These are phyloP conservation scores for Capsella rubella DNA, from an alignment of 441 rosid species.

Conservation along the genomic window DNA sequence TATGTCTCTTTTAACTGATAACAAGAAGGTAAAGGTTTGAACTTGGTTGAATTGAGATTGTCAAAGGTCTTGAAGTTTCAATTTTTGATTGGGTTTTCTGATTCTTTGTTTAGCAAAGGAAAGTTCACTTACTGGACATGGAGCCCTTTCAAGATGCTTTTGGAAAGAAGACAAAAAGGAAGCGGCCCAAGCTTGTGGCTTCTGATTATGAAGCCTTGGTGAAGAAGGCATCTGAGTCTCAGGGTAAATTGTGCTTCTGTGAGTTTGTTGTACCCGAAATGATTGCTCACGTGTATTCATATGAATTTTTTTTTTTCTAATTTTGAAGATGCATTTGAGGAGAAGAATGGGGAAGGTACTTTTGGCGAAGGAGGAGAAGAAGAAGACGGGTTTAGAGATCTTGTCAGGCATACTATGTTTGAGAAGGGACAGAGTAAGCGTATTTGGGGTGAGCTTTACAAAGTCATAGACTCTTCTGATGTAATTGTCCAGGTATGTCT, in stretches of 20 bases:
- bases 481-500: slow-evolving; percentile 86
- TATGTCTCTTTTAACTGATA: slow-evolving; percentile 79
- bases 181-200: slow-evolving; percentile 83
- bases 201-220: slow-evolving; percentile 80
- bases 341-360: slow-evolving; percentile 52
- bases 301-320: slow-evolving; percentile 25
- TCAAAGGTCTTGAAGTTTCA: not conserved
- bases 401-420: slow-evolving; percentile 95
- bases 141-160: slow-evolving; percentile 91
- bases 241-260: slow-evolving; percentile 52
- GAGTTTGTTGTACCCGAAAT: slow-evolving; percentile 8
- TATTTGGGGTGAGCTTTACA: slow-evolving; percentile 98
- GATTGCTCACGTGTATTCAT: not conserved
- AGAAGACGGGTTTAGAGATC: slow-evolving; percentile 83
- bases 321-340: slow-evolving; percentile 73
- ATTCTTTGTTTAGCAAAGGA: slow-evolving; percentile 64
- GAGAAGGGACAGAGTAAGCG: slow-evolving; percentile 99
- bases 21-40: slow-evolving; percentile 60
- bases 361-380: slow-evolving; percentile 60
- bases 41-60: not conserved
- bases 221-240: slow-evolving; percentile 83
- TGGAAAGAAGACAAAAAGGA: slow-evolving; percentile 83
- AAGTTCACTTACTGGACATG: slow-evolving; percentile 87
- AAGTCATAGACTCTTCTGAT: slow-evolving; percentile 96
- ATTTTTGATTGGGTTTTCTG: slow-evolving; percentile 19